Evolutionary conservation across 441 rosid species (phyloP).

Genomic region (Pelargonium myrrhifolium): DNA sequence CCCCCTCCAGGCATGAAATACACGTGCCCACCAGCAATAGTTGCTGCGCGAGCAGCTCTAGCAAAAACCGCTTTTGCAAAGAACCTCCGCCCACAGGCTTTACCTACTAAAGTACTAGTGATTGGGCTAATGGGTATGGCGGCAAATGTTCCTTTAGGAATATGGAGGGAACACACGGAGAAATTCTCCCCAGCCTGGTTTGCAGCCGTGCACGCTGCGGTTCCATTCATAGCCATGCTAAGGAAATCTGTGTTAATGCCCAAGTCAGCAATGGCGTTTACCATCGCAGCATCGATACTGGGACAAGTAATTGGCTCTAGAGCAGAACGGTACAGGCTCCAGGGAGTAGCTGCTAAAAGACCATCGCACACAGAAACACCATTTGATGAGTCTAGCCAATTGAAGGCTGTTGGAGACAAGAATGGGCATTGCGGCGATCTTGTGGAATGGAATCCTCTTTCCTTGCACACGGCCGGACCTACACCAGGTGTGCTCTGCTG

Average conservation of each 20-base stretch:
- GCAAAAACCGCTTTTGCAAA: slow-evolving; percentile 58
- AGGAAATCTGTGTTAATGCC: slow-evolving; percentile 70
- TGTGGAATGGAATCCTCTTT: slow-evolving; percentile 32
- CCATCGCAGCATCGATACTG: slow-evolving; percentile 56
- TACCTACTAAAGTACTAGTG: slow-evolving; percentile 52
- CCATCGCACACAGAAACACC: slow-evolving; percentile 21
- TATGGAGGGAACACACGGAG: slow-evolving; percentile 70
- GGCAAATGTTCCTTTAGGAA: slow-evolving; percentile 55
- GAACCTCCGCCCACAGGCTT: slow-evolving; percentile 60
- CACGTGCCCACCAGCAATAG: slow-evolving; percentile 51
- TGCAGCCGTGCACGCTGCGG: slow-evolving; percentile 65
- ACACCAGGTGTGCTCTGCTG: slow-evolving; percentile 38
- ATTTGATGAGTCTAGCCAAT: slow-evolving; percentile 18
- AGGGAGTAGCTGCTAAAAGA: slow-evolving; percentile 29
- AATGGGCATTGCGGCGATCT: slow-evolving; percentile 28
- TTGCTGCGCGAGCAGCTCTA: slow-evolving; percentile 63
- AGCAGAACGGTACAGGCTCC: slow-evolving; percentile 58
- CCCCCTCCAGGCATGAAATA: slow-evolving; percentile 53
- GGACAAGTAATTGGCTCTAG: slow-evolving; percentile 74
- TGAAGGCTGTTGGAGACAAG: slow-evolving; percentile 30
- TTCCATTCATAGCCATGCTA: slow-evolving; percentile 62
- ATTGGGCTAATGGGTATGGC: slow-evolving; percentile 71
- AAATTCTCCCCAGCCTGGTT: slow-evolving; percentile 63
- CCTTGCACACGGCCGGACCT: slow-evolving; percentile 30
- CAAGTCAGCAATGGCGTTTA: slow-evolving; percentile 63